Percentiles rank a stretch among this genome's conserved stretches.
These are phyloP conservation scores for Pulicaria dysenterica DNA, from an alignment of 129 eudicot species.

Conservation along the genomic window DNA sequence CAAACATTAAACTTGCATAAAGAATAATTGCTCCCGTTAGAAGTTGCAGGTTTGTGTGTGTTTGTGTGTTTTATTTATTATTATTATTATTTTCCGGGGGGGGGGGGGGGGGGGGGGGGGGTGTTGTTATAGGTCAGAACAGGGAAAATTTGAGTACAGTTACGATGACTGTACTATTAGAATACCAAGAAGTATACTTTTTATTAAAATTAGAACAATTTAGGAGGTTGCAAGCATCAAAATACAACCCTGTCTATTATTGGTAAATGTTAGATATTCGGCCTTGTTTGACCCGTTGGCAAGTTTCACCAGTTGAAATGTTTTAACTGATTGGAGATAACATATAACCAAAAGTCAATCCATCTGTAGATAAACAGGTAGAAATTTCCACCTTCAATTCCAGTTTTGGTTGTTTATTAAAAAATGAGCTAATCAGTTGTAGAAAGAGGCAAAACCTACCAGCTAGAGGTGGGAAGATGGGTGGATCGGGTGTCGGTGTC, in stretches of 20 bases:
- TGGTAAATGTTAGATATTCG: neutral
- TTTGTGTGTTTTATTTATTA: too few species aligned
- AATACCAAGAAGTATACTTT: neutral
- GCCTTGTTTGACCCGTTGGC: conserved; percentile 8
- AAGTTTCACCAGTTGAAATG: too few species aligned
- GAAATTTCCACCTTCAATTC: neutral
- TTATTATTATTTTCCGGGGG: too few species aligned
- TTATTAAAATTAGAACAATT: neutral
- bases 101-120: too few species aligned
- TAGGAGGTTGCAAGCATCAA: neutral
- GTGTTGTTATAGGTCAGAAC: too few species aligned
- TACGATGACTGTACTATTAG: neutral
- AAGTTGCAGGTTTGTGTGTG: neutral
- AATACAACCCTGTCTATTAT: neutral
- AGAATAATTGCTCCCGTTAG: neutral
- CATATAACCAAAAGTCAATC: neutral
- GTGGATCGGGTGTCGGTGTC: neutral
- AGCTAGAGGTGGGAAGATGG: neutral
- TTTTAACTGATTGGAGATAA: too few species aligned
- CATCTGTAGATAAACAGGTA: neutral
- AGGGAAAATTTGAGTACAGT: too few species aligned
- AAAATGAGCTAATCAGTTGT: too few species aligned
- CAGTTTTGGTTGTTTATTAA: too few species aligned
- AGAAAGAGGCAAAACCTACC: too few species aligned
- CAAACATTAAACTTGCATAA: conserved; percentile 7